Evolutionary conservation across 208 protist species (phyloP).

Genomic region (Tritrichomonas foetus): DNA sequence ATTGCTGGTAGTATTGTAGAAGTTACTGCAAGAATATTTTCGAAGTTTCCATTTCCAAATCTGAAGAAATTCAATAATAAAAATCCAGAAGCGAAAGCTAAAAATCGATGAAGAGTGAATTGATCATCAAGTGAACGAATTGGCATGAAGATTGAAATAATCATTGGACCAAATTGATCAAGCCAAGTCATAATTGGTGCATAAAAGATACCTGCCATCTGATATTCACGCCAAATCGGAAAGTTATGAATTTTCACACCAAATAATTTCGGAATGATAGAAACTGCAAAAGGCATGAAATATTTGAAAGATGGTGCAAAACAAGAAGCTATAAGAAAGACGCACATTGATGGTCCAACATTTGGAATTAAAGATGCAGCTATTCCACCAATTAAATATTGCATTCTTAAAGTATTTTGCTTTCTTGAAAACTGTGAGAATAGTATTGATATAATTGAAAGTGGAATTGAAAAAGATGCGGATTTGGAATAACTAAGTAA

Average conservation of each 20-base stretch:
- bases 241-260: not conserved
- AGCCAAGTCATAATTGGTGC: not conserved
- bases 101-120: too few species aligned
- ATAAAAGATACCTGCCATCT: not conserved
- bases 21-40: too few species aligned
- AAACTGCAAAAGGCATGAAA: not conserved
- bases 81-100: too few species aligned
- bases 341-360: not conserved
- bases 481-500: not conserved
- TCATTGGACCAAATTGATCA: not conserved
- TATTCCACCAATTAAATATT: not conserved
- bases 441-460: not conserved
- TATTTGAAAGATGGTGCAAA: not conserved
- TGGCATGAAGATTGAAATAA: too few species aligned
- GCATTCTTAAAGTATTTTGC: not conserved
- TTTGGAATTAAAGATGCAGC: not conserved
- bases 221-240: constrained; percentile 35
- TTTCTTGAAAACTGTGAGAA: not conserved
- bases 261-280: not conserved
- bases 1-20: too few species aligned
- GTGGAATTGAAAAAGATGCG: not conserved
- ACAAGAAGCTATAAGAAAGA: not conserved
- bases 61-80: too few species aligned
- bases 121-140: too few species aligned
- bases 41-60: too few species aligned